Percentiles rank a stretch among this genome's conserved stretches.
Evolutionary conservation across 2,329 filamentous ascomycete genomes (phyloP).

Genomic region (Ophiostoma pallidulum): DNA sequence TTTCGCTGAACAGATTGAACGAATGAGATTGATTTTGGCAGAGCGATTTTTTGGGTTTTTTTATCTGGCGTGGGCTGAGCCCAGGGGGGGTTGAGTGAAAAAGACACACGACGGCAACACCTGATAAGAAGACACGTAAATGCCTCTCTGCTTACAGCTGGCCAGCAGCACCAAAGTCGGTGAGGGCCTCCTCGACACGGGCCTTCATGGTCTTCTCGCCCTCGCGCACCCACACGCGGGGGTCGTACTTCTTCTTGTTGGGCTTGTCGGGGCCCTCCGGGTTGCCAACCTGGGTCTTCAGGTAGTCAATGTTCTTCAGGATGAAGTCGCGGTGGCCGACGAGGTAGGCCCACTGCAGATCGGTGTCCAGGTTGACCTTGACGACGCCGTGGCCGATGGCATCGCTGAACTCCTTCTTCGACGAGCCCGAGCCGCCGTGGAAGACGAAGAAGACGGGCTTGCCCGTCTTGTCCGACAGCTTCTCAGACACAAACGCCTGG

Average conservation of each 20-base stretch:
- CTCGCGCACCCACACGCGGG: conserved; percentile 69
- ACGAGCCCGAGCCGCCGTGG: conserved; percentile 91
- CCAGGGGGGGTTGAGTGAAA: conserved; percentile 2
- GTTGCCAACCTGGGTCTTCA: conserved; percentile 81
- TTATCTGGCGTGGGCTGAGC: background rate
- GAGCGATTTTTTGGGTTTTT: conserved; percentile 1
- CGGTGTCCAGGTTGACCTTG: conserved; percentile 99
- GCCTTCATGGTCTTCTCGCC: conserved; percentile 94
- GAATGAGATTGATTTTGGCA: conserved; percentile 25
- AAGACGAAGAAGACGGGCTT: conserved; percentile 99
- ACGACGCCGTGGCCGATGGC: conserved; percentile 91
- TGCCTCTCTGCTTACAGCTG: conserved; percentile 51
- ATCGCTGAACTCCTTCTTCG: conserved; percentile 80
- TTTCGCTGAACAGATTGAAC: background rate
- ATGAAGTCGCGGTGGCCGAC: conserved; percentile 91
- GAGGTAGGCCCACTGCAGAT: conserved; percentile 93
- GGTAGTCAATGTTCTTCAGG: conserved; percentile 89
- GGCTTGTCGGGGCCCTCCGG: conserved; percentile 89
- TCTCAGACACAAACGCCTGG: conserved; percentile 81
- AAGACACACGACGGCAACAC: background rate
- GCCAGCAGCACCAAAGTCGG: conserved; percentile 82
- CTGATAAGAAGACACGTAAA: background rate
- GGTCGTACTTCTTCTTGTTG: conserved; percentile 94
- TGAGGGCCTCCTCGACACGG: conserved; percentile 70
- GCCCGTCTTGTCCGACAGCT: conserved; percentile 59